Evolutionary conservation across 345 rosid genomes (phyloP).

Genomic region (Citrus medica): DNA sequence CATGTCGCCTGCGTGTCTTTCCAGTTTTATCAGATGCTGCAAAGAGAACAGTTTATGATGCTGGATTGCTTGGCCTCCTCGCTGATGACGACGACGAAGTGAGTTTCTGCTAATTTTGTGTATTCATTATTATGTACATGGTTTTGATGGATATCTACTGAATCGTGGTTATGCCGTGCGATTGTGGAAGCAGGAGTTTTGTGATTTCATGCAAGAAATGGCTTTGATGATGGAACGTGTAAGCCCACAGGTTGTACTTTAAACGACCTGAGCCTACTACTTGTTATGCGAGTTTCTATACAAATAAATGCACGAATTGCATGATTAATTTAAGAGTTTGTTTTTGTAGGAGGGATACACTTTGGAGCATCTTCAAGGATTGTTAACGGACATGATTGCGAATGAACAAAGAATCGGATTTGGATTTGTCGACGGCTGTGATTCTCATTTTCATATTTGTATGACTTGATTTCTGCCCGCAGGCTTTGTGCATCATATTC

Average conservation of each 20-base stretch:
- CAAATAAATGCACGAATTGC: neutral
- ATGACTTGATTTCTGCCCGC: neutral
- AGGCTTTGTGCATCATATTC: neutral
- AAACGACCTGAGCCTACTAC: no score
- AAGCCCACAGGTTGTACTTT: constrained; percentile 11
- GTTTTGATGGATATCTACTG: no score
- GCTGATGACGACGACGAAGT: constrained; percentile 35
- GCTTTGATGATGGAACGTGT: constrained; percentile 27
- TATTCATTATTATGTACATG: no score
- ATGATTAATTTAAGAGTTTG: neutral
- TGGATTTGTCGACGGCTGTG: neutral
- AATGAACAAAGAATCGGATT: constrained; percentile 7
- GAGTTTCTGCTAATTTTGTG: neutral
- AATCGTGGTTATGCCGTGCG: neutral
- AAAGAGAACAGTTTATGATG: constrained; percentile 31
- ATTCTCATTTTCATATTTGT: neutral
- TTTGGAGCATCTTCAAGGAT: constrained; percentile 26
- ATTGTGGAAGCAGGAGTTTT: constrained; percentile 23
- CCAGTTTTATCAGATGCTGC: constrained; percentile 27
- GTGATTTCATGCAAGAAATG: constrained; percentile 44
- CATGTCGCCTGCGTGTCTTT: neutral
- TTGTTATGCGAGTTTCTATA: no score
- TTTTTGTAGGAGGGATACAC: constrained; percentile 14
- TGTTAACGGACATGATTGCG: constrained; percentile 27
- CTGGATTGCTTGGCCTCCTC: constrained; percentile 27